A percentile compares a stretch with the other conserved stretches of the same genome.
Evolutionary conservation across 164 flowering plant genomes (phyloP).

Genomic region (Berberis vulgaris): DNA sequence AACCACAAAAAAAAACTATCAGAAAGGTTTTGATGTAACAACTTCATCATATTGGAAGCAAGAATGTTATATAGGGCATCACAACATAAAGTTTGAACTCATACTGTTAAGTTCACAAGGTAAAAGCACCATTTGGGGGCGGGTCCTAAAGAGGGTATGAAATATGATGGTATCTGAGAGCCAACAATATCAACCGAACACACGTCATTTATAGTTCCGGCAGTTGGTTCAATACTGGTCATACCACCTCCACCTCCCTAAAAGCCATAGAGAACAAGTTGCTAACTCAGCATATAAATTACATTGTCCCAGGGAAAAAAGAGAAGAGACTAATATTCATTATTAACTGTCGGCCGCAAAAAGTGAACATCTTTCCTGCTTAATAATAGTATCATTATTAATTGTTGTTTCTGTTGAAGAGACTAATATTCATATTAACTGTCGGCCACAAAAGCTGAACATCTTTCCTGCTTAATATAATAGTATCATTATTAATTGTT

Average conservation of each 20-base stretch:
- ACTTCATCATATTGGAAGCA: too few species aligned
- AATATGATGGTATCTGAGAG: slow-evolving; percentile 84
- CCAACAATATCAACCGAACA: slow-evolving; percentile 77
- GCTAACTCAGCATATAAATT: neutral
- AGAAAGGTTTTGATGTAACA: neutral
- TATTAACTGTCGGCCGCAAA: too few species aligned
- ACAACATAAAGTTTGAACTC: slow-evolving; percentile 2
- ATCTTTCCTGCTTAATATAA: too few species aligned
- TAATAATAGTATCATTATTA: too few species aligned
- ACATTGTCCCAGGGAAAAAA: too few species aligned
- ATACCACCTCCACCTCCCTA: slow-evolving; percentile 86
- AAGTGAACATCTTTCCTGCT: too few species aligned
- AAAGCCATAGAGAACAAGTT: slow-evolving; percentile 10
- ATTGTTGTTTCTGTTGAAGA: too few species aligned
- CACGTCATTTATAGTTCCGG: slow-evolving; percentile 70
- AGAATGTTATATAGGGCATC: too few species aligned
- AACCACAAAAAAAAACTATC: neutral
- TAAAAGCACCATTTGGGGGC: slow-evolving; percentile 93
- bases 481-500: too few species aligned
- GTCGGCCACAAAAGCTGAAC: too few species aligned
- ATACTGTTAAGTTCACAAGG: slow-evolving; percentile 75
- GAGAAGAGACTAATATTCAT: neutral
- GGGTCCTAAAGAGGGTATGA: slow-evolving; percentile 86
- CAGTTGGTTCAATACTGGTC: slow-evolving; percentile 90
- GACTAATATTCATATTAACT: neutral